Evolutionary conservation across 352 stramenopile genomes (phyloP).

Genomic region (Globisporangium cystogenes): DNA sequence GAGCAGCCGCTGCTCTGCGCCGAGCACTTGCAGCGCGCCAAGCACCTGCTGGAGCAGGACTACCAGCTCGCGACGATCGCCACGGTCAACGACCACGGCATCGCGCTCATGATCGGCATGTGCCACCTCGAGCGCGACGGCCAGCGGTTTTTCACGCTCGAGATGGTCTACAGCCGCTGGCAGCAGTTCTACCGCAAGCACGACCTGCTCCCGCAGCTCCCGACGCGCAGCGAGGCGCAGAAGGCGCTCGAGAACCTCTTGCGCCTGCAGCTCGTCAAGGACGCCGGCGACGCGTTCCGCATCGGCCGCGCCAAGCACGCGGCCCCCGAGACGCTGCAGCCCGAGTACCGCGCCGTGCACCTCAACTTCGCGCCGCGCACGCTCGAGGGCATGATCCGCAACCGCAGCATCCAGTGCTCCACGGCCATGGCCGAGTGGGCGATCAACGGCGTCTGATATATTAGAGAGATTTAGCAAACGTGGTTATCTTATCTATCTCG

Average conservation of each 20-base stretch:
- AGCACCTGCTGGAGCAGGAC: slow-evolving; percentile 59
- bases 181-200: slow-evolving; percentile 76
- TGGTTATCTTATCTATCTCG: no score
- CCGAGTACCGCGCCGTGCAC: slow-evolving; percentile 71
- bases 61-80: slow-evolving; percentile 70
- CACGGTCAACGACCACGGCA: slow-evolving; percentile 54
- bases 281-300: slow-evolving; percentile 67
- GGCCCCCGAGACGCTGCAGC: slow-evolving; percentile 40
- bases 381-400: slow-evolving; percentile 69
- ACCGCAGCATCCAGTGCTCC: slow-evolving; percentile 66
- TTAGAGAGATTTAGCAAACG: no score
- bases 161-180: slow-evolving; percentile 83
- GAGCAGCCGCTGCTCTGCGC: slow-evolving; percentile 30
- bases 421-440: slow-evolving; percentile 74
- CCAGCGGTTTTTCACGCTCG: slow-evolving; percentile 65
- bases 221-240: slow-evolving; percentile 64
- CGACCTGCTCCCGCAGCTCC: slow-evolving; percentile 54
- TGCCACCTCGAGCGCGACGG: slow-evolving; percentile 64
- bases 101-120: slow-evolving; percentile 79
- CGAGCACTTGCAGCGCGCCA: slow-evolving; percentile 43
- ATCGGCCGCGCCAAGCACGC: slow-evolving; percentile 49
- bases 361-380: slow-evolving; percentile 67
- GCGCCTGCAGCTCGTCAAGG: slow-evolving; percentile 62
- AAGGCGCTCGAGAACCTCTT: slow-evolving; percentile 73
- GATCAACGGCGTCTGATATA: slow-evolving; percentile 40